Evolutionary conservation across 192 early-diverging fungal species (phyloP).

Genomic region (Umbelopsis sp.): DNA sequence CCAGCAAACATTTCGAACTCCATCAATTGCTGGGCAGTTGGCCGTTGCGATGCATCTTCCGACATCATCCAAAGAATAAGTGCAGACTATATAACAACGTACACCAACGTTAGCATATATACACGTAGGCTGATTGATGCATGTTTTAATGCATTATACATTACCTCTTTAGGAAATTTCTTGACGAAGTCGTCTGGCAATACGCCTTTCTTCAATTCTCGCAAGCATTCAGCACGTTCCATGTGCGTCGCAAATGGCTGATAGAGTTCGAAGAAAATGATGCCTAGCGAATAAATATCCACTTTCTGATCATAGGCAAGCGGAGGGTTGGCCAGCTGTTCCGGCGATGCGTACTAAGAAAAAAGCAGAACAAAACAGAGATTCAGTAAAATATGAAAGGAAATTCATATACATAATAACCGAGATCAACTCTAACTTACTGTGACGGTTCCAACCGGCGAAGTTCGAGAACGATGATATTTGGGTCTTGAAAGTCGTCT

Average conservation of each 20-base stretch:
- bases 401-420: neutral
- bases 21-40: conserved; percentile 69
- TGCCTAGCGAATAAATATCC: conserved; percentile 96
- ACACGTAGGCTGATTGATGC: conserved; percentile 1
- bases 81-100: conserved; percentile 54
- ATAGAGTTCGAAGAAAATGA: conserved; percentile 95
- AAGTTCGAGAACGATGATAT: conserved; percentile 43
- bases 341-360: conserved; percentile 78
- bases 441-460: conserved; percentile 75
- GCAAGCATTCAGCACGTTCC: conserved; percentile 81
- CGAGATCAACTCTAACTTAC: conserved; percentile 38
- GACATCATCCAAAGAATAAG: conserved; percentile 86
- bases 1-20: conserved; percentile 70
- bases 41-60: conserved; percentile 69
- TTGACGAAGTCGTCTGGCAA: conserved; percentile 72
- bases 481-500: neutral
- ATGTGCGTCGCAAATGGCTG: conserved; percentile 87
- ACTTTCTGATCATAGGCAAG: conserved; percentile 73
- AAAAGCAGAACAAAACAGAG: neutral
- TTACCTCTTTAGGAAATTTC: conserved; percentile 71
- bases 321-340: conserved; percentile 64
- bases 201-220: conserved; percentile 66
- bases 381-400: neutral
- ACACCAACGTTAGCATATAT: neutral
- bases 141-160: conserved; percentile 9